Evolutionary conservation across 495 filamentous ascomycete genomes (phyloP).

Genomic region (Xylaria longipes): DNA sequence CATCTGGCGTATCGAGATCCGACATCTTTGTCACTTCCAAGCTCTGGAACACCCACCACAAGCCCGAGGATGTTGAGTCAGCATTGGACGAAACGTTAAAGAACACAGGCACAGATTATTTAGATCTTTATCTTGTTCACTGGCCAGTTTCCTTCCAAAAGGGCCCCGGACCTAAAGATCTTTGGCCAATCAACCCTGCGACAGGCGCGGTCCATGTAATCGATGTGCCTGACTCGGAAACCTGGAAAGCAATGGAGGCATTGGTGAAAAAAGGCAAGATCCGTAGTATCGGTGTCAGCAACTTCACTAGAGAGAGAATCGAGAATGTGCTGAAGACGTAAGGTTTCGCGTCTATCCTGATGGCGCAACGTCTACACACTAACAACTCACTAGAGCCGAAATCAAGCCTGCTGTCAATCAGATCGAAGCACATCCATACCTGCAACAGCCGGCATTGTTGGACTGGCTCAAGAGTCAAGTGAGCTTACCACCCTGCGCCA

Average conservation of each 20-base stretch:
- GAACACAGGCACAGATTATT: constrained; percentile 50
- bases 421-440: constrained; percentile 67
- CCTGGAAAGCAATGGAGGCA: constrained; percentile 58
- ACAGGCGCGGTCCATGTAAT: constrained; percentile 35
- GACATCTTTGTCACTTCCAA: constrained; percentile 75
- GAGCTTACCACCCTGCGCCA: background rate
- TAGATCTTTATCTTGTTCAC: constrained; percentile 77
- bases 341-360: background rate
- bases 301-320: constrained; percentile 57
- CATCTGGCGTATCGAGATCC: constrained; percentile 69
- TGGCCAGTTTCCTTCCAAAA: constrained; percentile 60
- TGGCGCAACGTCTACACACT: background rate
- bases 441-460: constrained; percentile 59
- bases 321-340: constrained; percentile 46
- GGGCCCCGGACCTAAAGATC: constrained; percentile 26
- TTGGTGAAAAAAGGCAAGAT: constrained; percentile 55
- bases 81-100: constrained; percentile 59
- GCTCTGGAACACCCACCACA: constrained; percentile 54
- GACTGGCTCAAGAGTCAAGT: constrained; percentile 54
- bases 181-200: constrained; percentile 39
- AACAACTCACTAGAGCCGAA: background rate
- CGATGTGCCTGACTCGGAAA: constrained; percentile 36
- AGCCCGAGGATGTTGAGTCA: constrained; percentile 50
- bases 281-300: constrained; percentile 61
- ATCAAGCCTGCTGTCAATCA: constrained; percentile 64